phyloP scores from a whole-genome alignment of 495 filamentous ascomycete species.

The Xanthoparmelia taractica region DNA sequence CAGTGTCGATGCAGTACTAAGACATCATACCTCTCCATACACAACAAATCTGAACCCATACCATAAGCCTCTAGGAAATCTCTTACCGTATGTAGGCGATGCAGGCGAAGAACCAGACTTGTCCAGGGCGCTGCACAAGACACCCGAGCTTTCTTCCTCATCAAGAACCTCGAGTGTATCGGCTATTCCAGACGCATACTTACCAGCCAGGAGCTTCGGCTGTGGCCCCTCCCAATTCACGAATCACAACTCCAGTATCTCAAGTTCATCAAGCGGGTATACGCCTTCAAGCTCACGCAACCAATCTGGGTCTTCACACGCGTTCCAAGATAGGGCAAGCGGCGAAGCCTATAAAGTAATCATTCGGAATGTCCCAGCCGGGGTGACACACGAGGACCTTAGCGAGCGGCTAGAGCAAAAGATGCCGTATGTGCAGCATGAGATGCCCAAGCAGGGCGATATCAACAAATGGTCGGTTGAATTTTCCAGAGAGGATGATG shows the following conservation, averaged over 20 bases:
- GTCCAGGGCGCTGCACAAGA: neutral
- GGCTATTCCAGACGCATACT: neutral
- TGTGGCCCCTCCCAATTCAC: neutral
- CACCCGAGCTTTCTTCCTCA: neutral
- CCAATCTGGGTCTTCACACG: neutral
- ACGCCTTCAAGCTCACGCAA: neutral
- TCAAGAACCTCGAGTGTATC: conserved; percentile 11
- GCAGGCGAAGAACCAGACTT: neutral
- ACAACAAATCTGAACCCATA: neutral
- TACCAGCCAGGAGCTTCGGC: neutral
- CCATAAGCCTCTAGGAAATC: neutral
- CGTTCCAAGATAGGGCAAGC: neutral
- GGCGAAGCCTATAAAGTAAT: neutral
- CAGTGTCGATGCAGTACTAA: neutral
- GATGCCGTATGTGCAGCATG: conserved; percentile 6
- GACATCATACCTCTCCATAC: neutral
- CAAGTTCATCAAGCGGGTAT: neutral
- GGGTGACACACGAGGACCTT: neutral
- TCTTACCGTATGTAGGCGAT: neutral
- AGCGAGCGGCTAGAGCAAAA: neutral
- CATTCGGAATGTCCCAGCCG: neutral
- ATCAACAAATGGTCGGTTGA: neutral
- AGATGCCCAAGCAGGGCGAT: neutral
- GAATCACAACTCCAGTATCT: neutral
- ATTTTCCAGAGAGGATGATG: neutral